phyloP scores from a whole-genome alignment of 345 rosid genomes.

The Rhizophora apiculata region DNA sequence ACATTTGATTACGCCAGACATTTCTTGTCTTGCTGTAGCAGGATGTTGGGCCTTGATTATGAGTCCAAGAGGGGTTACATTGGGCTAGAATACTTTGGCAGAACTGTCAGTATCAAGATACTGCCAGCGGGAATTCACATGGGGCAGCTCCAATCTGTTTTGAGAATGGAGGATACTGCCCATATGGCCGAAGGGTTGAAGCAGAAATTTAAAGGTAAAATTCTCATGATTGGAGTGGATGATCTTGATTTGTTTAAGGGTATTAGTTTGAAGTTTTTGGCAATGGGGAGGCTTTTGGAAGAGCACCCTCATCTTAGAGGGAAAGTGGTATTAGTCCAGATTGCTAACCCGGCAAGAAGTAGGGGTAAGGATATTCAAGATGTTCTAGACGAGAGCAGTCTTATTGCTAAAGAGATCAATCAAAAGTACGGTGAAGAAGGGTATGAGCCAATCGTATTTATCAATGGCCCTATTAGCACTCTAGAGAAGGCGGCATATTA shows the following conservation, averaged over 20 bases:
- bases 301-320: constrained; percentile 39
- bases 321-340: constrained; percentile 67
- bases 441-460: constrained; percentile 58
- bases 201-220: constrained; percentile 46
- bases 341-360: constrained; percentile 78
- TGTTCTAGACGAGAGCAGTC: constrained; percentile 42
- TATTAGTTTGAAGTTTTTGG: constrained; percentile 63
- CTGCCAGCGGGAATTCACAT: constrained; percentile 72
- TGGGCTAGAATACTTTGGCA: constrained; percentile 74
- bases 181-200: constrained; percentile 51
- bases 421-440: constrained; percentile 48
- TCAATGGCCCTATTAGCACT: constrained; percentile 51
- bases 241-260: constrained; percentile 85
- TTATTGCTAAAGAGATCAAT: constrained; percentile 47
- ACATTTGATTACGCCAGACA: constrained; percentile 87
- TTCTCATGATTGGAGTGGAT: constrained; percentile 68
- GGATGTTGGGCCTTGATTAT: constrained; percentile 74
- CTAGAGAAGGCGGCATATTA: constrained; percentile 66
- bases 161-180: constrained; percentile 39
- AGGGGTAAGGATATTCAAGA: constrained; percentile 69
- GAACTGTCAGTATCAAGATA: constrained; percentile 75
- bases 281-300: constrained; percentile 63
- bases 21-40: constrained; percentile 76
- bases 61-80: constrained; percentile 80
- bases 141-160: constrained; percentile 55